phyloP scores from a whole-genome alignment of 768 basidiomycete genomes.

The Mycena vulgaris region DNA sequence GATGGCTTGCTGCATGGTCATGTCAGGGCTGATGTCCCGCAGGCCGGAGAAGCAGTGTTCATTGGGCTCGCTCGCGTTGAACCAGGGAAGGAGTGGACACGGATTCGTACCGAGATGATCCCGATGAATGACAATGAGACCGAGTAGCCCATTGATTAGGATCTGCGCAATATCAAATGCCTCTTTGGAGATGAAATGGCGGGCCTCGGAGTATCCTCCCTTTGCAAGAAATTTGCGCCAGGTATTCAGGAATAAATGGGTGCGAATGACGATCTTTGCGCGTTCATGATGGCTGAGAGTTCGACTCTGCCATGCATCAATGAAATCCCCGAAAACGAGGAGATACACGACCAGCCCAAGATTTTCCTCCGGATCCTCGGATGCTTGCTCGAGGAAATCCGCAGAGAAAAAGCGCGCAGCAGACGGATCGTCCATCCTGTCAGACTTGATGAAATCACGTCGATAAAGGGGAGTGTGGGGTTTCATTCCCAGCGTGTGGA shows the following conservation, averaged over 20 bases:
- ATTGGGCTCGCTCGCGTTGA: conserved; percentile 35
- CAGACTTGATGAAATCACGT: background rate
- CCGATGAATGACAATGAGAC: no score
- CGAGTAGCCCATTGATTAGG: conserved; percentile 41
- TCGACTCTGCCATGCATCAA: conserved; percentile 41
- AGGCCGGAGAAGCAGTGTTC: conserved; percentile 41
- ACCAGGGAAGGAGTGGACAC: conserved; percentile 42
- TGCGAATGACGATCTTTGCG: conserved; percentile 36
- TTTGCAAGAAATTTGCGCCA: no score
- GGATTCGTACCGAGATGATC: conserved; percentile 28
- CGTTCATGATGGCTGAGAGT: conserved; percentile 31
- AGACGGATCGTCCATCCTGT: conserved; percentile 50
- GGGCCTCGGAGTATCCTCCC: no score
- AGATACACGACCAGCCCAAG: conserved; percentile 41
- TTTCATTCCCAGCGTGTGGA: background rate
- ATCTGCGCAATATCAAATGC: conserved; percentile 41
- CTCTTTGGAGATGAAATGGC: no score
- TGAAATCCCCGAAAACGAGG: conserved; percentile 43
- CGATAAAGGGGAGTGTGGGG: conserved; percentile 1
- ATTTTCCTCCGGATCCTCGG: conserved; percentile 21
- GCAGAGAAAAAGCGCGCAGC: conserved; percentile 48
- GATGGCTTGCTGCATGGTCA: conserved; percentile 23
- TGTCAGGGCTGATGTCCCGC: conserved; percentile 38
- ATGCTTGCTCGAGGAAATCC: conserved; percentile 32
- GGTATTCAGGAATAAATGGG: conserved; percentile 33